Evolutionary conservation across 2,329 filamentous ascomycete genomes (phyloP).

Genomic region (Allantophomopsis lycopodina): DNA sequence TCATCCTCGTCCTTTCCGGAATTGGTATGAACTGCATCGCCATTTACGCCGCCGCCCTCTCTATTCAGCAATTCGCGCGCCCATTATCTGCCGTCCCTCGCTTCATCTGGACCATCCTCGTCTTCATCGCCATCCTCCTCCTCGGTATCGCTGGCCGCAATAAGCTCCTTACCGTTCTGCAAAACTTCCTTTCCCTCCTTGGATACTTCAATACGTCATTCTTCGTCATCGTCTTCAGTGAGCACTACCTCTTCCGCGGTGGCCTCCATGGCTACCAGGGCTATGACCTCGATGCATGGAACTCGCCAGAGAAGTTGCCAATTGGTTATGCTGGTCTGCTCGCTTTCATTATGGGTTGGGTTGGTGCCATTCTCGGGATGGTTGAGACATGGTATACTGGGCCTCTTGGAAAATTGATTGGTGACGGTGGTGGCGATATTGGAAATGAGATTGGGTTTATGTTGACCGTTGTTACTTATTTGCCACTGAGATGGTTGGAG

Average conservation of each 20-base stretch:
- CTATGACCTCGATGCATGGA: slow-evolving; percentile 35
- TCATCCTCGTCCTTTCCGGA: slow-evolving; percentile 22
- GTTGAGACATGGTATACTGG: slow-evolving; percentile 40
- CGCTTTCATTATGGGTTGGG: slow-evolving; percentile 29
- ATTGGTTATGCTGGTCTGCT: slow-evolving; percentile 26
- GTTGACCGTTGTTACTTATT: slow-evolving; percentile 30
- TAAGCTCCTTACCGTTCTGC: slow-evolving; percentile 26
- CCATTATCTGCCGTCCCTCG: slow-evolving; percentile 28
- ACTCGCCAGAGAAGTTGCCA: slow-evolving; percentile 27
- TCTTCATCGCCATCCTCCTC: slow-evolving; percentile 28
- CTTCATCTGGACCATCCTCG: slow-evolving; percentile 30
- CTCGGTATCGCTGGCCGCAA: slow-evolving; percentile 29
- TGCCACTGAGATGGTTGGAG: slow-evolving; percentile 33
- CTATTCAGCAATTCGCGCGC: slow-evolving; percentile 26
- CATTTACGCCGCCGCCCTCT: slow-evolving; percentile 25
- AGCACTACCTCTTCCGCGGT: slow-evolving; percentile 32
- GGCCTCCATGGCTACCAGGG: slow-evolving; percentile 18
- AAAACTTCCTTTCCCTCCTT: slow-evolving; percentile 32
- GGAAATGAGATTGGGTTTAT: slow-evolving; percentile 38
- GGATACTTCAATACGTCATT: slow-evolving; percentile 36
- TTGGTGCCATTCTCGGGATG: slow-evolving; percentile 42
- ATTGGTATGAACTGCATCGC: slow-evolving; percentile 31
- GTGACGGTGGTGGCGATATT: slow-evolving; percentile 29
- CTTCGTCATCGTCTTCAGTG: slow-evolving; percentile 30
- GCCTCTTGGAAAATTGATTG: slow-evolving; percentile 27